These are phyloP conservation scores for Zea mays DNA, from an alignment of 176 grass and related monocot genomes.

Conservation along the genomic window DNA sequence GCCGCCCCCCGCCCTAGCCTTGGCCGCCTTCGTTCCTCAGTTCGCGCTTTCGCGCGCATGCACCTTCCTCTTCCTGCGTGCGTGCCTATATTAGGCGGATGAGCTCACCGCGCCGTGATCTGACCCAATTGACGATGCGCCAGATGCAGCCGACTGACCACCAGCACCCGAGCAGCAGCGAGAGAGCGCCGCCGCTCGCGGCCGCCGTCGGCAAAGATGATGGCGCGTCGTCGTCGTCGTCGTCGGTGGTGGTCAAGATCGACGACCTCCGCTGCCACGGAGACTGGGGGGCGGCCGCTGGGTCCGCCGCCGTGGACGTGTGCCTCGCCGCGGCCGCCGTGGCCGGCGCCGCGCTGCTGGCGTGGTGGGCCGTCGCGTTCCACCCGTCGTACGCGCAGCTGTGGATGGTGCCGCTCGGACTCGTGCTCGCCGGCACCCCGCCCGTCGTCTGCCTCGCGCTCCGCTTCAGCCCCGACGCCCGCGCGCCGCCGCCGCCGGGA, in stretches of 20 bases:
- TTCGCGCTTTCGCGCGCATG: neutral
- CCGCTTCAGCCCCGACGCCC: slow-evolving; percentile 25
- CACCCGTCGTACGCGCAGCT: slow-evolving; percentile 63
- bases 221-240: neutral
- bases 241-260: neutral
- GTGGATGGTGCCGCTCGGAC: slow-evolving; percentile 86
- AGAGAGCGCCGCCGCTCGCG: neutral
- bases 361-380: slow-evolving; percentile 67
- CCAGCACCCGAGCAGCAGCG: neutral
- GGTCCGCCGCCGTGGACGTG: slow-evolving; percentile 19
- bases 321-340: slow-evolving; percentile 37
- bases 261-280: neutral
- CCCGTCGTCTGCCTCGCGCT: slow-evolving; percentile 56
- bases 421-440: slow-evolving; percentile 69
- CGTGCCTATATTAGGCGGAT: neutral
- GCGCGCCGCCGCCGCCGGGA: neutral
- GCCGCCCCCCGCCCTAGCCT: neutral
- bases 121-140: neutral
- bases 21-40: slow-evolving; percentile 4
- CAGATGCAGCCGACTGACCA: slow-evolving; percentile 1
- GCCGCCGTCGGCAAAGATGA: neutral
- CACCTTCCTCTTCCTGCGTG: neutral
- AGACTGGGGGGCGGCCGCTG: neutral
- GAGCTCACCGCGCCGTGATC: neutral
- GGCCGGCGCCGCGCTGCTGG: slow-evolving; percentile 45